Evolutionary conservation across 768 basidiomycete species (phyloP).

Genomic region (Mycena amicta): DNA sequence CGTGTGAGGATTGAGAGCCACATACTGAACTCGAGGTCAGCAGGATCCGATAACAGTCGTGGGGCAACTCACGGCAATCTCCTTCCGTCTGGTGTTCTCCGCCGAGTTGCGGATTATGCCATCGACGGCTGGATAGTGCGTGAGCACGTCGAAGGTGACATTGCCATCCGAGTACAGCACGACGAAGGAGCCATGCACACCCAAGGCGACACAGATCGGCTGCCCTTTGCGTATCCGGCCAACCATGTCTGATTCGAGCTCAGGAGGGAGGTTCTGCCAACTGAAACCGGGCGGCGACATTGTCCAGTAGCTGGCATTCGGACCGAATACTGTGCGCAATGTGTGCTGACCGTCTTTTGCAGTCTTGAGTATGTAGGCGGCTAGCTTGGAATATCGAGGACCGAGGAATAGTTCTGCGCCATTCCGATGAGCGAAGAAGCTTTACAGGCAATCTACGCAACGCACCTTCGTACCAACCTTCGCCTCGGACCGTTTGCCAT

Average conservation of each 20-base stretch:
- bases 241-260: constrained; percentile 7
- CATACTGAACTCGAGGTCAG: too few relatives aligned
- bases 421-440: background rate
- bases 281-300: background rate
- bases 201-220: constrained; percentile 16
- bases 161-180: constrained; percentile 17
- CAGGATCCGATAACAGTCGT: background rate
- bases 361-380: constrained; percentile 16
- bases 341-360: constrained; percentile 17
- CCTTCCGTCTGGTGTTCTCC: constrained; percentile 16
- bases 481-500: constrained; percentile 16
- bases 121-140: constrained; percentile 18
- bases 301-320: constrained; percentile 14
- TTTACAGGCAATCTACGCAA: background rate
- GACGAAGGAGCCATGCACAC: constrained; percentile 16
- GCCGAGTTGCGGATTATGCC: constrained; percentile 15
- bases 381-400: constrained; percentile 17
- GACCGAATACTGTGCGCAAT: constrained; percentile 19
- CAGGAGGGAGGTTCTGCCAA: constrained; percentile 11
- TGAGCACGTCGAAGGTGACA: constrained; percentile 15
- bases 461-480: constrained; percentile 22
- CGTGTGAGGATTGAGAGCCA: constrained; percentile 18
- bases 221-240: constrained; percentile 12
- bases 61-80: constrained; percentile 15
- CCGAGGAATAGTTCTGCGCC: constrained; percentile 22